phyloP scores from a whole-genome alignment of 306 rosid genomes.

The Datisca glomerata region DNA sequence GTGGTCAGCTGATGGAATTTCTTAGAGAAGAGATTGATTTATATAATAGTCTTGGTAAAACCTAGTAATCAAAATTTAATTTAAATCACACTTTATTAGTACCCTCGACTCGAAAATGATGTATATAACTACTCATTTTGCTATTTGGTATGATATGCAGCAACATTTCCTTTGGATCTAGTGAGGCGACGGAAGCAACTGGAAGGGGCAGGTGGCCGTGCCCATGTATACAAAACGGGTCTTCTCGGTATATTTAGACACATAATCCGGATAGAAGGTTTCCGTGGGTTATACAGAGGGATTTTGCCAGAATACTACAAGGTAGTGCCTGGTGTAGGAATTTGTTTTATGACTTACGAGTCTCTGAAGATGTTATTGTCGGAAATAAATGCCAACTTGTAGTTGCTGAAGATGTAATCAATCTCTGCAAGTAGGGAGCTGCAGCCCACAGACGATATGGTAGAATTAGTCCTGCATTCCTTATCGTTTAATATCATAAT shows the following conservation, averaged over 20 bases:
- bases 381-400: conserved; percentile 26
- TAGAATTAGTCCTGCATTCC: too few species aligned
- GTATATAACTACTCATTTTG: too few species aligned
- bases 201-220: conserved; percentile 96
- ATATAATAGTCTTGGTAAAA: too few species aligned
- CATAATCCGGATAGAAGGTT: conserved; percentile 64
- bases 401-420: too few species aligned
- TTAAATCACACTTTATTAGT: too few species aligned
- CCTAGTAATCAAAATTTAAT: too few species aligned
- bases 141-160: conserved; percentile 56
- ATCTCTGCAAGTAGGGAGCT: too few species aligned
- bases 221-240: conserved; percentile 74
- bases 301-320: conserved; percentile 94
- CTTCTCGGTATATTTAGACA: conserved; percentile 60
- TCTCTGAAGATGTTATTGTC: conserved; percentile 67
- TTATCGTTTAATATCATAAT: too few species aligned
- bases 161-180: conserved; percentile 94
- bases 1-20: too few species aligned
- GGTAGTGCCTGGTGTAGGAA: conserved; percentile 97
- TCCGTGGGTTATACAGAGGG: conserved; percentile 86
- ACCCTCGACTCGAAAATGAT: too few species aligned
- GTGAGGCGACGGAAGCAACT: conserved; percentile 92
- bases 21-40: too few species aligned
- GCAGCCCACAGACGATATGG: too few species aligned
- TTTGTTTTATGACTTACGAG: conserved; percentile 96